Evolutionary conservation across 305 asterid genomes (phyloP), one percentile per base, ranked within the genome.

Genomic region (Fraxinus greggii): DNA sequence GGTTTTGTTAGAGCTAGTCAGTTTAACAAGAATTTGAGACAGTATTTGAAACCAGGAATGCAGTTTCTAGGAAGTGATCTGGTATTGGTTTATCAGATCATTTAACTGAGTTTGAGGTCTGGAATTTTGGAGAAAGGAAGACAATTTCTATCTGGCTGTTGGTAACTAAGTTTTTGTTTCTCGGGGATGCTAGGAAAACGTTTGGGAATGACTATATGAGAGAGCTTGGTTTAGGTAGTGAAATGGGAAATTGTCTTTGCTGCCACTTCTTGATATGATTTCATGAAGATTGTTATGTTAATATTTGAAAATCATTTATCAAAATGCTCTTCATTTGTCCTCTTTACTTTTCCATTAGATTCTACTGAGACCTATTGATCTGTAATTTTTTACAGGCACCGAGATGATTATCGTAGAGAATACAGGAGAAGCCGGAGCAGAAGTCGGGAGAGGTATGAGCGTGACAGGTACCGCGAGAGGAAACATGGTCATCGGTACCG

Each of bases 321-420:
- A 70, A 35, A 19, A 29, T 70, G 45, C 45, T 32, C 13, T 17
- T 32, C 26, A 31, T 15, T 70, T 38, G 23, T 70, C 24, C 31
- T 70, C 31, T 69, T 6, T 31, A 29, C 6, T 32, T 63, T 32
- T 5, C 5, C 36, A 17, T 70, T 70, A 12, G 24, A 70, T 29
- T 31, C 45, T 38, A 5, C 12, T 33, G 19, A 33, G 31, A 32
- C 21, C 76, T 36, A 78, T 33, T 77, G 7, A 23, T n/a, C 70
- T 38, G 48, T 35, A 21, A 23, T 42, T 69, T 33, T 54, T 69
- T 70, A 12, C 79, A 86, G 89, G 63, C 76, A 78, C 75, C 81
- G 54, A 35, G 86, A 86, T 80, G 86, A 83, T 80, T 78, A 77
- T 74, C 76, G 42, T 40, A 83, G 86, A 65, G 85, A 74, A 35